Percentiles rank a stretch among this genome's conserved stretches.
phyloP scores from a whole-genome alignment of 2,329 filamentous ascomycete genomes.

The Canariomyces notabilis region DNA sequence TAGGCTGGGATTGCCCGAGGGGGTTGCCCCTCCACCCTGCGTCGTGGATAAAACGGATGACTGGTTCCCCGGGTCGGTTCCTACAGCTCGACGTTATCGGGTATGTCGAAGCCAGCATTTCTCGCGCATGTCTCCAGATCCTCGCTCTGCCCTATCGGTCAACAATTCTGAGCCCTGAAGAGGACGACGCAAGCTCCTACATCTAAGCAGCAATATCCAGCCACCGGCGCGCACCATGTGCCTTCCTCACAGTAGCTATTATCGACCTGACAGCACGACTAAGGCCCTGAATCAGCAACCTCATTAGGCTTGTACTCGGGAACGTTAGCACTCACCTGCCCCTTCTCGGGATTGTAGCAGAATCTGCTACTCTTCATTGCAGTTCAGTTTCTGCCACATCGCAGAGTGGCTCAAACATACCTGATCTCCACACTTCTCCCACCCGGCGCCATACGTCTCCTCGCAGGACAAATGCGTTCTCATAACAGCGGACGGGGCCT shows the following conservation, averaged over 20 bases:
- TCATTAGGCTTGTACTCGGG: no score
- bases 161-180: neutral
- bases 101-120: slow-evolving; percentile 18
- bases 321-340: slow-evolving; percentile 29
- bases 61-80: neutral
- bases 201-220: slow-evolving; percentile 35
- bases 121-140: slow-evolving; percentile 32
- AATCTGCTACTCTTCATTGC: slow-evolving; percentile 23
- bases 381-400: neutral
- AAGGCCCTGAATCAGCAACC: neutral
- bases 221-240: slow-evolving; percentile 35
- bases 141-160: slow-evolving; percentile 29
- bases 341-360: slow-evolving; percentile 33
- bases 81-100: neutral
- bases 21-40: neutral
- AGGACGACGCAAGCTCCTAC: slow-evolving; percentile 22
- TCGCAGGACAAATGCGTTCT: slow-evolving; percentile 30
- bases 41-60: neutral
- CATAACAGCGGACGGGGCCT: slow-evolving; percentile 2
- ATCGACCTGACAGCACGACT: slow-evolving; percentile 35
- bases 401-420: slow-evolving; percentile 1
- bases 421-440: slow-evolving; percentile 29
- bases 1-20: neutral
- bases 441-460: slow-evolving; percentile 31
- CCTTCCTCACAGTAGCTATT: slow-evolving; percentile 33